Percentiles rank a stretch among this genome's conserved stretches.
Evolutionary conservation across 768 basidiomycete species (phyloP).

Genomic region (Lentinula boryana): DNA sequence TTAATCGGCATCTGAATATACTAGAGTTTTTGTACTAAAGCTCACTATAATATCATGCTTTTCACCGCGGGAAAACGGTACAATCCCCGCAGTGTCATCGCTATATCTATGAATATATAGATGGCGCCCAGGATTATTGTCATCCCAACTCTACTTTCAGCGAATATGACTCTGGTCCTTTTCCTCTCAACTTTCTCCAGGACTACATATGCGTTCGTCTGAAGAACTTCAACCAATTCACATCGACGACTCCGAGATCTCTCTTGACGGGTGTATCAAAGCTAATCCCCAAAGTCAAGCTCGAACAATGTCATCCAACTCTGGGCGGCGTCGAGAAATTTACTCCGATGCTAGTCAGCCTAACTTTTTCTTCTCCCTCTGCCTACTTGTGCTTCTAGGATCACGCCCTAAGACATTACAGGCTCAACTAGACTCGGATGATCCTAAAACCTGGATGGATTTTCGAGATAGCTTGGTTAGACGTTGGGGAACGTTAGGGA

Average conservation of each 20-base stretch:
- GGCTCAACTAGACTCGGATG: constrained; percentile 6
- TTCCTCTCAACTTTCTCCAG: too few relatives aligned
- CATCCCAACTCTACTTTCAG: background rate
- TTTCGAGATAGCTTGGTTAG: constrained; percentile 10
- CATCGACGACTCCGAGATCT: background rate
- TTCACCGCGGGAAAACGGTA: too few relatives aligned
- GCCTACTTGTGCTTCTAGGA: constrained; percentile 10
- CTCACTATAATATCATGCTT: too few relatives aligned
- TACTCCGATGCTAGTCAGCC: background rate
- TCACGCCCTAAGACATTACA: constrained; percentile 7
- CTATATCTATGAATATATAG: background rate
- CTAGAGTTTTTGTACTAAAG: too few relatives aligned
- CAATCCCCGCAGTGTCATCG: too few relatives aligned
- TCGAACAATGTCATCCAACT: background rate
- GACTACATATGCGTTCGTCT: background rate
- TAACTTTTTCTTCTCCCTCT: constrained; percentile 4
- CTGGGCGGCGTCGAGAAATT: background rate
- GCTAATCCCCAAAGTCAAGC: background rate
- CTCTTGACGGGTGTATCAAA: background rate
- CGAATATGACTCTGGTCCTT: too few relatives aligned
- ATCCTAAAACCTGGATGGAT: constrained; percentile 5
- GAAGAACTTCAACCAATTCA: background rate
- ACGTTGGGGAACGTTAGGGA: constrained; percentile 11
- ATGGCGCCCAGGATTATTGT: background rate
- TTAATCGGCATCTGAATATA: too few relatives aligned